These are phyloP conservation scores for Teratosphaeria destructans DNA, from an alignment of 2,329 filamentous ascomycete genomes.

Conservation along the genomic window DNA sequence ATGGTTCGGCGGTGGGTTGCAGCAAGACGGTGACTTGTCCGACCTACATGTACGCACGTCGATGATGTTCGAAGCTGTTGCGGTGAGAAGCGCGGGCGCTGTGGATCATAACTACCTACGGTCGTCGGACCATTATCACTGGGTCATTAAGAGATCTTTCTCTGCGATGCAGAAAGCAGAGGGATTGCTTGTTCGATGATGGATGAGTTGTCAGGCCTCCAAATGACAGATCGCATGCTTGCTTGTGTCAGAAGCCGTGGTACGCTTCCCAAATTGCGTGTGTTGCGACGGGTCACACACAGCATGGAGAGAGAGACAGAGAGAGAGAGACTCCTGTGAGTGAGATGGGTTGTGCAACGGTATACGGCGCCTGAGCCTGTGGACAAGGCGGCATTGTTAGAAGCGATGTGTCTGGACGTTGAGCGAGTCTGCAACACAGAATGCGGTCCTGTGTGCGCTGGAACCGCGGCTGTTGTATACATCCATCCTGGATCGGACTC, in stretches of 20 bases:
- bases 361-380: not conserved
- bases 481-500: not conserved
- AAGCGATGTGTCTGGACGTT: not conserved
- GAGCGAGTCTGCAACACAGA: not conserved
- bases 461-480: not conserved
- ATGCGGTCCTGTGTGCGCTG: not conserved
- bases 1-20: too few relatives aligned
- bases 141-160: too few relatives aligned
- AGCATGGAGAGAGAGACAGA: not conserved
- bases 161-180: too few relatives aligned
- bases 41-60: accelerated
- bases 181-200: not conserved
- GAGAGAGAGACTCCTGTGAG: too few relatives aligned
- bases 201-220: not conserved
- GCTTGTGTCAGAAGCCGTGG: not conserved
- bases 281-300: not conserved
- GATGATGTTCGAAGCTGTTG: too few relatives aligned
- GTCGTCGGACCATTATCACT: too few relatives aligned
- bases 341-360: not conserved
- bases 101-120: too few relatives aligned
- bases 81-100: too few relatives aligned
- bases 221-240: not conserved
- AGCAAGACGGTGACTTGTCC: too few relatives aligned
- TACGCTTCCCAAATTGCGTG: not conserved
- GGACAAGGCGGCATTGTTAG: not conserved